Evolutionary conservation across 1,139 yeast species (phyloP).

Genomic region (Blastobotrys illinoisensis): DNA sequence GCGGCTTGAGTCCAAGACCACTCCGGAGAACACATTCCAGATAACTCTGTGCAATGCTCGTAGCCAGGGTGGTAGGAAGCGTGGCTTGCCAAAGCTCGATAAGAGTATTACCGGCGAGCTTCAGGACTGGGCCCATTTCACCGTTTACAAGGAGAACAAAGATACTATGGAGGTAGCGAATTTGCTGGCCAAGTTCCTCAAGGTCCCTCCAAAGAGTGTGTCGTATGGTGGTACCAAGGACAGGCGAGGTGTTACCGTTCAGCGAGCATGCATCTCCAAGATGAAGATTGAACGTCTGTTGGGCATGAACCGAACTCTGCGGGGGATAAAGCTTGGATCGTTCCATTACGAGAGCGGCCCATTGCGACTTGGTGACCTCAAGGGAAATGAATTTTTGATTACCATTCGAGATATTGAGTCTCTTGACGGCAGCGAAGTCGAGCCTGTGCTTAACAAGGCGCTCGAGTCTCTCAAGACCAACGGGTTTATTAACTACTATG

Average conservation of each 20-base stretch:
- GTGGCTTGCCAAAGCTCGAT: conserved; percentile 16
- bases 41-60: conserved; percentile 21
- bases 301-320: conserved; percentile 65
- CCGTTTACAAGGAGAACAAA: conserved; percentile 86
- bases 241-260: conserved; percentile 93
- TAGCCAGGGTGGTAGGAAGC: conserved; percentile 24
- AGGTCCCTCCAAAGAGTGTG: conserved; percentile 63
- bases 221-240: conserved; percentile 95
- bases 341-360: conserved; percentile 61
- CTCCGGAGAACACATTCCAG: conserved; percentile 47
- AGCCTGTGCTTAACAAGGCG: conserved; percentile 45
- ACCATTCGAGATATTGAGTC: conserved; percentile 66
- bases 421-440: conserved; percentile 20
- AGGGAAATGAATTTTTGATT: conserved; percentile 83
- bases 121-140: conserved; percentile 67
- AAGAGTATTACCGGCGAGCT: conserved; percentile 48
- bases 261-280: conserved; percentile 64
- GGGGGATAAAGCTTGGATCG: conserved; percentile 72
- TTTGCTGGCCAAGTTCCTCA: conserved; percentile 62
- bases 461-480: conserved; percentile 52
- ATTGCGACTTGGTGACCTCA: conserved; percentile 71
- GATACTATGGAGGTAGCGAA: conserved; percentile 96
- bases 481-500: conserved; percentile 91
- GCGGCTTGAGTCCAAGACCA: conserved; percentile 72
- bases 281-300: conserved; percentile 75